Conservation (phyloP, 345 rosid genomes). For the Theobroma cacao region DNA sequence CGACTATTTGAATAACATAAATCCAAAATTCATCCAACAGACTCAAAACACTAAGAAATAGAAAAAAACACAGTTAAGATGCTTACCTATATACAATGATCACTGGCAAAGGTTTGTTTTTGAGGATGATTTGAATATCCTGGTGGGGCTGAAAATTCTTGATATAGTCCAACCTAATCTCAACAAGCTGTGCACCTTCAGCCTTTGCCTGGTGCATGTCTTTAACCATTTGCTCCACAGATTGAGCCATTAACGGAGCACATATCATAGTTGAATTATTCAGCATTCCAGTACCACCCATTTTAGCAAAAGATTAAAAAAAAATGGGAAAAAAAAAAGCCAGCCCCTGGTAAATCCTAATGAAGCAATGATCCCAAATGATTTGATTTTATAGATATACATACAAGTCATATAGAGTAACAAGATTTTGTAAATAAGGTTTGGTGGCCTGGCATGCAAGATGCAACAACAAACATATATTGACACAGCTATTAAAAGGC, state of each 20-base stretch:
- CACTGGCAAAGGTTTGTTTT: conserved; percentile 45
- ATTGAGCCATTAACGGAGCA: conserved; percentile 39
- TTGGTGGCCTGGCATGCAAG: too few relatives aligned
- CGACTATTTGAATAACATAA: background rate
- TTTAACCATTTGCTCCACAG: conserved; percentile 39
- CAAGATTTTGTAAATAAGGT: too few relatives aligned
- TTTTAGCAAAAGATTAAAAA: conserved; percentile 6
- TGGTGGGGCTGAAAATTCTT: conserved; percentile 34
- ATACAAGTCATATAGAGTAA: too few relatives aligned
- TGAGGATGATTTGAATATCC: conserved; percentile 44
- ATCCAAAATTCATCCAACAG: background rate
- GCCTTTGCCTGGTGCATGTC: conserved; percentile 44
- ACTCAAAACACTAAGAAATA: background rate
- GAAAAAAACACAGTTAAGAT: background rate
- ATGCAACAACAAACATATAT: too few relatives aligned
- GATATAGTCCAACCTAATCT: conserved; percentile 50
- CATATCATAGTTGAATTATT: conserved; percentile 26
- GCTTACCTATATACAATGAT: conserved; percentile 41
- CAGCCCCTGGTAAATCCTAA: too few relatives aligned
- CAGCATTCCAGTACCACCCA: conserved; percentile 23
- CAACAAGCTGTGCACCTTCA: conserved; percentile 51
- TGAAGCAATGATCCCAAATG: too few relatives aligned
- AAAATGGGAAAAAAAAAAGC: too few relatives aligned
- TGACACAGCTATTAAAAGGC: too few relatives aligned
- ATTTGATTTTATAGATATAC: too few relatives aligned